Percentiles rank a stretch among this genome's conserved stretches.
phyloP scores from a whole-genome alignment of 257 asterid genomes.

The Nicotiana noctiflora region DNA sequence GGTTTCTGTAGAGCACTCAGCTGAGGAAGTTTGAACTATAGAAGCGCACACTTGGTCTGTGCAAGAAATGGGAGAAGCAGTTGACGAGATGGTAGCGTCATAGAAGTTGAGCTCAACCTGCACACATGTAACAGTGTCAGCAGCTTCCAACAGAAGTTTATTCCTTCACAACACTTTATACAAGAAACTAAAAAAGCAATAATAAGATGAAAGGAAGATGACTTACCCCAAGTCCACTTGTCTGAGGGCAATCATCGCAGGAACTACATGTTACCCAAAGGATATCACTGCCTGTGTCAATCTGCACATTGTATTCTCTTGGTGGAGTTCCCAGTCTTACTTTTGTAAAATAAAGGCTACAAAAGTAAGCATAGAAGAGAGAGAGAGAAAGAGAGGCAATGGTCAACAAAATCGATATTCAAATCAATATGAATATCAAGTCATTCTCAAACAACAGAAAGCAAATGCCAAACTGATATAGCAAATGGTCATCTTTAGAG shows the following conservation, averaged over 20 bases:
- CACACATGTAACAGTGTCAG: slow-evolving; percentile 1
- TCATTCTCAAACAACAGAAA: not conserved
- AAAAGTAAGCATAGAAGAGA: slow-evolving; percentile 3
- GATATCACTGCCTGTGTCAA: slow-evolving; percentile 90
- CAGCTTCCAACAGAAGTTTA: not conserved
- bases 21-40: slow-evolving; percentile 11
- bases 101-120: slow-evolving; percentile 80
- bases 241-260: slow-evolving; percentile 70
- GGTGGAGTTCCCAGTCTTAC: slow-evolving; percentile 92
- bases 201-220: slow-evolving; percentile 5
- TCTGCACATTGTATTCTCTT: slow-evolving; percentile 77
- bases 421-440: not conserved
- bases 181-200: not conserved
- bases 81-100: slow-evolving; percentile 60
- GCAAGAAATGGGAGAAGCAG: slow-evolving; percentile 66
- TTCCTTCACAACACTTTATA: not conserved
- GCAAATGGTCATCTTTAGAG: not conserved
- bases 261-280: slow-evolving; percentile 84
- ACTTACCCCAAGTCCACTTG: slow-evolving; percentile 82
- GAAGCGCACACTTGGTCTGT: slow-evolving; percentile 59
- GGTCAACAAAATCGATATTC: not conserved
- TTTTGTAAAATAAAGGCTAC: slow-evolving; percentile 80
- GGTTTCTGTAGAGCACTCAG: slow-evolving; percentile 54
- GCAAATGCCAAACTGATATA: not conserved
- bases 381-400: not conserved